Conservation (phyloP, 2,329 filamentous ascomycete species). For the Fusarium foetens region DNA sequence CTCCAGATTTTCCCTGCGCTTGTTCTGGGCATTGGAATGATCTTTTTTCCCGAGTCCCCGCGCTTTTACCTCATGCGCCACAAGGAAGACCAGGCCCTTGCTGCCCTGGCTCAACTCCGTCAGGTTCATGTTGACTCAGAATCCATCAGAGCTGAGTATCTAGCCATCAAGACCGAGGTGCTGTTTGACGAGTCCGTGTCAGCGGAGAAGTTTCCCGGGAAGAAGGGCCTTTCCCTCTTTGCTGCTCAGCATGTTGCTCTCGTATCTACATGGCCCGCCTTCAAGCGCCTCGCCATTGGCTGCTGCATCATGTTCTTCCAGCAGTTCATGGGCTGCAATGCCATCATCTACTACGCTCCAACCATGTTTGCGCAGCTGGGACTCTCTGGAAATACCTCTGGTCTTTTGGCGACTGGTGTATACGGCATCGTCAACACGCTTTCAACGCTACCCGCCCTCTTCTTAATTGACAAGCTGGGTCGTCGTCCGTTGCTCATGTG, state of each 20-base stretch:
- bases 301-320: conserved; percentile 67
- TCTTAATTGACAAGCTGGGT: conserved; percentile 65
- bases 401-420: conserved; percentile 66
- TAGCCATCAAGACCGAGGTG: conserved; percentile 42
- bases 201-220: conserved; percentile 47
- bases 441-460: conserved; percentile 54
- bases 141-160: conserved; percentile 37
- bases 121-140: conserved; percentile 32
- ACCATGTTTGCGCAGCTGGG: conserved; percentile 51
- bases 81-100: conserved; percentile 39
- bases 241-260: conserved; percentile 38
- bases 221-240: conserved; percentile 46
- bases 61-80: conserved; percentile 43
- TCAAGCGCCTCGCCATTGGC: conserved; percentile 58
- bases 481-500: conserved; percentile 71
- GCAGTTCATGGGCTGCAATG: conserved; percentile 52
- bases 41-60: conserved; percentile 43
- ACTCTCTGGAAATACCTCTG: conserved; percentile 54
- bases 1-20: conserved; percentile 45
- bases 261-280: conserved; percentile 50
- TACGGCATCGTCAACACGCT: conserved; percentile 66
- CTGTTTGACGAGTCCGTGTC: conserved; percentile 42
- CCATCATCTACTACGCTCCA: conserved; percentile 67
- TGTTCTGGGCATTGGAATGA: conserved; percentile 38
- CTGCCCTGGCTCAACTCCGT: conserved; percentile 38